A percentile compares a stretch with the other conserved stretches of the same genome.
Evolutionary conservation across 768 basidiomycete species (phyloP).

Genomic region (Russula sp.): DNA sequence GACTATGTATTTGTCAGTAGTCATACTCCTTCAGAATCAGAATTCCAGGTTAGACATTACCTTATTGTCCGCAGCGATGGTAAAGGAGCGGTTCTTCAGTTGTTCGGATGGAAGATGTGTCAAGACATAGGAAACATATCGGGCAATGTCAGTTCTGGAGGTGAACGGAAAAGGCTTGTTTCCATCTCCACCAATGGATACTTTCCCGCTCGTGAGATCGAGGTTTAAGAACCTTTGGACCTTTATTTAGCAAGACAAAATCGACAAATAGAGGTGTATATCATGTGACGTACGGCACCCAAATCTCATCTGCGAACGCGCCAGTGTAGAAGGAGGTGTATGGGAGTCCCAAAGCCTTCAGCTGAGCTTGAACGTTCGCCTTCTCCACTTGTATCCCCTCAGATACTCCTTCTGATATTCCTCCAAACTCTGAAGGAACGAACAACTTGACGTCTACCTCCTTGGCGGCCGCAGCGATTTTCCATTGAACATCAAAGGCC

Average conservation of each 20-base stretch:
- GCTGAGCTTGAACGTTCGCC: not conserved
- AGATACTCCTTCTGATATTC: conserved; percentile 18
- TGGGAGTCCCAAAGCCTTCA: conserved; percentile 23
- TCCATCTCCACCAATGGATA: conserved; percentile 27
- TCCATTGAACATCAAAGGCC: conserved; percentile 6
- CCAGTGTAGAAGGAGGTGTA: conserved; percentile 31
- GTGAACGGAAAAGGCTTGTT: conserved; percentile 29
- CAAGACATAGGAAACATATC: conserved; percentile 26
- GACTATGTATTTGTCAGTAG: not conserved
- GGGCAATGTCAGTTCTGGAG: conserved; percentile 25
- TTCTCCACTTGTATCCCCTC: conserved; percentile 16
- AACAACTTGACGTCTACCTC: conserved; percentile 23
- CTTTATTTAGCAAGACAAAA: not conserved
- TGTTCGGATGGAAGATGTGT: conserved; percentile 25
- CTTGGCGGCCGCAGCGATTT: conserved; percentile 23
- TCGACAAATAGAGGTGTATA: not conserved
- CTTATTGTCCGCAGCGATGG: conserved; percentile 19
- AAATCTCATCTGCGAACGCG: conserved; percentile 19
- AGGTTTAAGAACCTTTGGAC: conserved; percentile 9
- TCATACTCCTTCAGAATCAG: not conserved
- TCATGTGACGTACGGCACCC: conserved; percentile 6
- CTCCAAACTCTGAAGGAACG: conserved; percentile 26
- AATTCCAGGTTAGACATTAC: conserved; percentile 6
- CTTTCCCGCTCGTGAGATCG: conserved; percentile 25
- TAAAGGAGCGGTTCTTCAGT: conserved; percentile 17